A percentile compares a stretch with the other conserved stretches of the same genome.
phyloP scores from a whole-genome alignment of 2,329 filamentous ascomycete species.

The Ceratocystis colombiana region DNA sequence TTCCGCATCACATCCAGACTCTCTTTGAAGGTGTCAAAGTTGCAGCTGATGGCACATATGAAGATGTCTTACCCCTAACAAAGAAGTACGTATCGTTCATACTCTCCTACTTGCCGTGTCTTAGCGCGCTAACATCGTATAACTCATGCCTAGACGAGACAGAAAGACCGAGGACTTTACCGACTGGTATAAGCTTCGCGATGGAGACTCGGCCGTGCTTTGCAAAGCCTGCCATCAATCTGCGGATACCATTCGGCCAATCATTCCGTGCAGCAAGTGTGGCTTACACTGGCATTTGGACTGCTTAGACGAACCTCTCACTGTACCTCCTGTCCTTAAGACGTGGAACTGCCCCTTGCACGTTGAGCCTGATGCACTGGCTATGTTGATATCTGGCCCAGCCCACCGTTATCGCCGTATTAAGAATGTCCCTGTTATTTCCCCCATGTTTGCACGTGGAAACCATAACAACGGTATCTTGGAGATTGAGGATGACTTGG shows the following conservation, averaged over 20 bases:
- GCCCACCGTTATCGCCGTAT: constrained; percentile 53
- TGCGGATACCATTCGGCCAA: constrained; percentile 53
- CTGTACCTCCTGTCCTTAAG: constrained; percentile 63
- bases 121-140: background rate
- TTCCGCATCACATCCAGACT: constrained; percentile 61
- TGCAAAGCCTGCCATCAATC: constrained; percentile 67
- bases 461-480: constrained; percentile 61
- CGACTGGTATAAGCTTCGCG: constrained; percentile 58
- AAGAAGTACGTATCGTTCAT: constrained; percentile 17
- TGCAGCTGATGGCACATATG: constrained; percentile 68
- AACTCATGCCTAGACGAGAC: background rate
- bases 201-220: constrained; percentile 62
- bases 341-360: constrained; percentile 88
- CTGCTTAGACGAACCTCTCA: constrained; percentile 75
- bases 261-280: constrained; percentile 81
- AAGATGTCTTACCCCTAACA: constrained; percentile 45
- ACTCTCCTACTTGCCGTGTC: background rate
- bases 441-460: constrained; percentile 50
- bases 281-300: constrained; percentile 81
- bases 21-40: constrained; percentile 73
- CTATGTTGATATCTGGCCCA: constrained; percentile 48
- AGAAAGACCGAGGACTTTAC: constrained; percentile 50
- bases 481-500: constrained; percentile 55
- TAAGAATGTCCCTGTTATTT: constrained; percentile 44
- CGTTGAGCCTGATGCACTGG: constrained; percentile 60